These are phyloP conservation scores for Crithidia sp. DNA, from an alignment of 208 protist genomes.

Conservation along the genomic window DNA sequence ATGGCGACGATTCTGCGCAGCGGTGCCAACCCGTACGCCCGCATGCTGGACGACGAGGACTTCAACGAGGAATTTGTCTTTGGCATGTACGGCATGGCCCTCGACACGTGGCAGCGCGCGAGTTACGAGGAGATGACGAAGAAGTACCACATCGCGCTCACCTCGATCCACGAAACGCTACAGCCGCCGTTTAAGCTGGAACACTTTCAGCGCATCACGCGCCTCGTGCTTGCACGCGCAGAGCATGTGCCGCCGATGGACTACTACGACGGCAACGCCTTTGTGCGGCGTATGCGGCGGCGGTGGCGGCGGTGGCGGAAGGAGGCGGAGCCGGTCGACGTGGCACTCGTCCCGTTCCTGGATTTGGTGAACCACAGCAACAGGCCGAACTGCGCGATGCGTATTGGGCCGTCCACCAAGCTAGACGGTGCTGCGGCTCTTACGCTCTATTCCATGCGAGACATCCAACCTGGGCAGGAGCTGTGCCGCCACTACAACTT, in stretches of 20 bases:
- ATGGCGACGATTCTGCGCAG: slow-evolving; percentile 47
- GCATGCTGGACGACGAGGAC: slow-evolving; percentile 91
- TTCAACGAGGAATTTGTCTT: slow-evolving; percentile 90
- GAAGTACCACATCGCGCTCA: slow-evolving; percentile 68
- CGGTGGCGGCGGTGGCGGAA: slow-evolving; percentile 42
- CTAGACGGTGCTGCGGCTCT: slow-evolving; percentile 63
- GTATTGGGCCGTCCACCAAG: slow-evolving; percentile 62
- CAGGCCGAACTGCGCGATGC: slow-evolving; percentile 76
- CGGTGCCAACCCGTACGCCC: slow-evolving; percentile 79
- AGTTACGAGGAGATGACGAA: slow-evolving; percentile 88
- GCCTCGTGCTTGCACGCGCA: slow-evolving; percentile 77
- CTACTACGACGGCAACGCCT: slow-evolving; percentile 58
- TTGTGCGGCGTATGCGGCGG: slow-evolving; percentile 47
- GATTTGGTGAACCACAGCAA: slow-evolving; percentile 92
- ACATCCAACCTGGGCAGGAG: slow-evolving; percentile 80
- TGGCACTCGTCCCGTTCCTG: slow-evolving; percentile 77
- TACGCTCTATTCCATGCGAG: slow-evolving; percentile 75
- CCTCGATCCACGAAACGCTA: slow-evolving; percentile 62
- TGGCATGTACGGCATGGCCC: slow-evolving; percentile 91
- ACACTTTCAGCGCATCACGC: slow-evolving; percentile 81
- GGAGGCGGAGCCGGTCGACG: slow-evolving; percentile 48
- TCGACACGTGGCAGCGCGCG: slow-evolving; percentile 87
- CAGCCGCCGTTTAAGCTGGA: slow-evolving; percentile 75
- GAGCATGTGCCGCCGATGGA: slow-evolving; percentile 77
- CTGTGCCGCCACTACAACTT: slow-evolving; percentile 94